Conservation (phyloP, 306 rosid species). For the Cicer cuneatum region DNA sequence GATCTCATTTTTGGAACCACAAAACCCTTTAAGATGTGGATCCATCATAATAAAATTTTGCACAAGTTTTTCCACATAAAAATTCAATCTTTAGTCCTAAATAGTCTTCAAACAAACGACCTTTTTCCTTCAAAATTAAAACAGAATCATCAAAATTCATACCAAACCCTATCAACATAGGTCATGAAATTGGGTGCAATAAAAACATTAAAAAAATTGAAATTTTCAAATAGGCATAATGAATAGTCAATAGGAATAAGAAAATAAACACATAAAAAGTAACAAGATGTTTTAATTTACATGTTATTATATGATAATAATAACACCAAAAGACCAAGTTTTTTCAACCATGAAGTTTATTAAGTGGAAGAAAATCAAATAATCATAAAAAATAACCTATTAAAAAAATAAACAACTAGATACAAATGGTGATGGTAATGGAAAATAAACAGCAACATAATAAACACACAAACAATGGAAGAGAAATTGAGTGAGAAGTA, state of each 20-base stretch:
- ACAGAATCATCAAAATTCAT: slow-evolving; percentile 36
- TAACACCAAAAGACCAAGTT: not conserved
- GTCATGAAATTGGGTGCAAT: slow-evolving; percentile 26
- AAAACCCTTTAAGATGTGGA: slow-evolving; percentile 49
- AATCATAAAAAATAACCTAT: no score
- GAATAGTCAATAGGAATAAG: not conserved
- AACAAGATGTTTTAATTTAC: not conserved
- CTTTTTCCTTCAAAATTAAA: slow-evolving; percentile 47
- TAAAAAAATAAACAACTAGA: not conserved
- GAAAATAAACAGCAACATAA: not conserved
- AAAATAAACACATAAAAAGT: not conserved
- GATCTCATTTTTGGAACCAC: slow-evolving; percentile 54
- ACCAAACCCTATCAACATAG: slow-evolving; percentile 37
- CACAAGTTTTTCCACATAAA: slow-evolving; percentile 17
- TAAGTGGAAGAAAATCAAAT: not conserved
- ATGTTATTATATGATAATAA: not conserved
- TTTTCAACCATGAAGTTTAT: slow-evolving; percentile 9
- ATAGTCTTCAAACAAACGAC: slow-evolving; percentile 25
- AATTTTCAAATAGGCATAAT: slow-evolving; percentile 8
- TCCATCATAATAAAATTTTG: slow-evolving; percentile 59
- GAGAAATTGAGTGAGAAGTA: not conserved
- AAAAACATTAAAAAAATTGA: not conserved
- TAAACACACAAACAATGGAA: slow-evolving; percentile 11
- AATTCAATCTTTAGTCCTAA: slow-evolving; percentile 43
- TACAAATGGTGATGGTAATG: not conserved